These are phyloP conservation scores for Magnolia kwangsiensis DNA, from an alignment of 164 flowering plant genomes.

Conservation along the genomic window DNA sequence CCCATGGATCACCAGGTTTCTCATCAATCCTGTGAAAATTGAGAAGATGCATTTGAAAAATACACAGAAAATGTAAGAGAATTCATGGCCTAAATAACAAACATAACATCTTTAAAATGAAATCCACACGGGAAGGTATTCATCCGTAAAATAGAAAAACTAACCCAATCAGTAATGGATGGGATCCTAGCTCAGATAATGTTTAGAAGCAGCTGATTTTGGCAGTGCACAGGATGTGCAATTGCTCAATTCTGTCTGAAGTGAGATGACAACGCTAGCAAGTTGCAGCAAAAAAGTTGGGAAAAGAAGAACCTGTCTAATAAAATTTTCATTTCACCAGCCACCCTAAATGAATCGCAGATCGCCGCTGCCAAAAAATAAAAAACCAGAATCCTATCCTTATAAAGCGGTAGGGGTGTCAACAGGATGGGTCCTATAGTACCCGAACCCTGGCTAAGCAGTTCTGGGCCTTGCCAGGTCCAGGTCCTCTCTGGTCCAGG, in stretches of 20 bases:
- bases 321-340: too few species aligned
- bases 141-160: not conserved
- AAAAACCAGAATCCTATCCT: too few species aligned
- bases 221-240: not conserved
- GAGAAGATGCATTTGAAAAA: not conserved
- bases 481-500: too few species aligned
- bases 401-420: too few species aligned
- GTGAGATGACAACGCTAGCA: not conserved
- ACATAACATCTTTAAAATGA: not conserved
- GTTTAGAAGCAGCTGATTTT: not conserved
- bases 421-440: too few species aligned
- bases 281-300: too few species aligned
- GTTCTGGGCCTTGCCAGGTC: too few species aligned
- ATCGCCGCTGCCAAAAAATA: too few species aligned
- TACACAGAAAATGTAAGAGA: too few species aligned
- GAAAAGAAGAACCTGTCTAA: too few species aligned
- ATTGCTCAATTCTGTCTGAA: not conserved
- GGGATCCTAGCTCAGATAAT: not conserved
- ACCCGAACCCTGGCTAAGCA: too few species aligned
- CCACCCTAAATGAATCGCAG: too few species aligned
- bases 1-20: conserved; percentile 72
- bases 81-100: not conserved
- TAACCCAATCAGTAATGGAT: not conserved
- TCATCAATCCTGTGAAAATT: conserved; percentile 67
- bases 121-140: not conserved